Conservation (phyloP, 2,329 filamentous ascomycete genomes). For the Microsporum canis region DNA sequence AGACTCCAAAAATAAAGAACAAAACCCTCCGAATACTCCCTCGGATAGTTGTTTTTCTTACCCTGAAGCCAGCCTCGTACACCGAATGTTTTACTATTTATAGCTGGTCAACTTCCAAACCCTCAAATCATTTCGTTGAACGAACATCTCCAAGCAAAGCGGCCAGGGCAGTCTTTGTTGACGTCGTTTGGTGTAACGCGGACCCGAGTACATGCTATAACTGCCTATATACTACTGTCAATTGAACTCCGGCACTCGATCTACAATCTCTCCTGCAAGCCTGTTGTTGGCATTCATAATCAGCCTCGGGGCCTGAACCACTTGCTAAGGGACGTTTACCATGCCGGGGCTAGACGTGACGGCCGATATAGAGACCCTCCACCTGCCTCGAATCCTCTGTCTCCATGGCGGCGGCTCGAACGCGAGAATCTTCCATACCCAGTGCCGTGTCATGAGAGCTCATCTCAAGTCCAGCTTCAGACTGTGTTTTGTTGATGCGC, state of each 20-base stretch:
- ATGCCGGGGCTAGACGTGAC: slow-evolving; percentile 2
- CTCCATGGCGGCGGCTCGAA: slow-evolving; percentile 72
- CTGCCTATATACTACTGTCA: neutral
- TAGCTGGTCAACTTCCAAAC: neutral
- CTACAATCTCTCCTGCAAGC: neutral
- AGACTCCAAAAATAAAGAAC: too few species aligned
- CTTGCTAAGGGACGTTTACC: neutral
- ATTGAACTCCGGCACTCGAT: neutral
- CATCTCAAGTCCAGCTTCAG: slow-evolving; percentile 50
- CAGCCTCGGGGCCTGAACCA: neutral
- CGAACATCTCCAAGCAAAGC: neutral
- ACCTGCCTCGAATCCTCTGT: slow-evolving; percentile 59
- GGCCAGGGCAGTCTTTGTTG: neutral
- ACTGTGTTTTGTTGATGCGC: slow-evolving; percentile 60
- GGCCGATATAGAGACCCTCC: slow-evolving; percentile 17
- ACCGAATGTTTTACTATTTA: neutral
- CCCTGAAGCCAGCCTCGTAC: neutral
- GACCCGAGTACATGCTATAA: neutral
- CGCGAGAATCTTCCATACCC: slow-evolving; percentile 55
- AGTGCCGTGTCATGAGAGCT: slow-evolving; percentile 48
- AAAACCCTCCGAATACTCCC: neutral
- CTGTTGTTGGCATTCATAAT: neutral
- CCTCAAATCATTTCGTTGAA: neutral
- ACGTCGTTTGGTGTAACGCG: neutral
- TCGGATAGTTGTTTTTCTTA: neutral